A percentile compares a stretch with the other conserved stretches of the same genome.
phyloP scores from a whole-genome alignment of 495 filamentous ascomycete species.

The Tirmania nivea region DNA sequence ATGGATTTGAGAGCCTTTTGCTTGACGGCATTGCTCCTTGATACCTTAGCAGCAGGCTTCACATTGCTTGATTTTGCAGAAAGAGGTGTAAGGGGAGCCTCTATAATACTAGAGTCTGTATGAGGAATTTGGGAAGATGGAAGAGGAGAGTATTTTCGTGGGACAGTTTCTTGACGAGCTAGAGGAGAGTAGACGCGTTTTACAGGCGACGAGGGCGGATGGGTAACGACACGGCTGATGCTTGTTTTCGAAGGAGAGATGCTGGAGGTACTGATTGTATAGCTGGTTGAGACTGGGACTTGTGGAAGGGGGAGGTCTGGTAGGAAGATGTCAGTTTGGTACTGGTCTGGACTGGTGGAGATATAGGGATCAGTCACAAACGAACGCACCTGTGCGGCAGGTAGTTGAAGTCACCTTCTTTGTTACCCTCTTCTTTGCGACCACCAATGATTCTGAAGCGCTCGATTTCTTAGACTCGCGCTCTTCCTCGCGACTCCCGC shows the following conservation, averaged over 20 bases:
- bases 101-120: slow-evolving; percentile 8
- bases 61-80: neutral
- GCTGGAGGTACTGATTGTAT: too few relatives aligned
- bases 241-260: too few relatives aligned
- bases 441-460: neutral
- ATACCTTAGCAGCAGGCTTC: slow-evolving; percentile 1
- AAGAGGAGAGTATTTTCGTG: slow-evolving; percentile 2
- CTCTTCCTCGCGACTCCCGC: too few relatives aligned
- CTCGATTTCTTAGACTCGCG: too few relatives aligned
- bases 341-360: too few relatives aligned
- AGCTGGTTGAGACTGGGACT: too few relatives aligned
- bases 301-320: slow-evolving; percentile 5
- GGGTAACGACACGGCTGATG: too few relatives aligned
- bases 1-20: slow-evolving; percentile 2
- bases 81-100: slow-evolving; percentile 6
- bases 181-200: too few relatives aligned
- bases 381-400: too few relatives aligned
- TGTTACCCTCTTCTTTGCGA: slow-evolving; percentile 9
- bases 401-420: slow-evolving; percentile 4
- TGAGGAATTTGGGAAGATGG: neutral
- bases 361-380: too few relatives aligned
- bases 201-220: too few relatives aligned
- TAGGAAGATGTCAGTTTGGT: slow-evolving; percentile 2
- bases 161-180: too few relatives aligned
- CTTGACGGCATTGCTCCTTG: neutral